Base-by-base conservation (phyloP, 306 rosid genomes). In the Acmispon strigosus region DNA sequence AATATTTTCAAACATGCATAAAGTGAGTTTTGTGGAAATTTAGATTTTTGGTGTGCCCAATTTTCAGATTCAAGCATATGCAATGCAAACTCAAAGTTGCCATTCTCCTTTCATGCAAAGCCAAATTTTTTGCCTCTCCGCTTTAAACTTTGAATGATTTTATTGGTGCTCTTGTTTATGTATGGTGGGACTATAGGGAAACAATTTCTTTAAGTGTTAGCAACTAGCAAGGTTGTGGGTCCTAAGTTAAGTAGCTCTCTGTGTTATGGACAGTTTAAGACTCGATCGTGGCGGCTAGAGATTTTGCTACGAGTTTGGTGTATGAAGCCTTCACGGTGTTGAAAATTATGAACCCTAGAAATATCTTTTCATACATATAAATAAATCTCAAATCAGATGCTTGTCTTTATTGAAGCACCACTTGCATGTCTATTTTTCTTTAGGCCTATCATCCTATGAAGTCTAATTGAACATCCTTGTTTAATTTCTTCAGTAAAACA, bases 171-270 rank as follows among this genome's bases (percentile, higher is more conserved):
- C 42, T 55, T 43, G 36, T 64, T 16, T 17, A 6, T 32, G 32
- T 56, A 39, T 24, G 42, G 54, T 56, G 59, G 65, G 47, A 11
- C 41, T 43, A 62, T 43, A 62, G n/a, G 1, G 36, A 62, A 66
- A 10, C 32, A 66, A 16, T 29, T 13, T 45, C 50, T 15, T 48
- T 66, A 34, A 45, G 54, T 19, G 13, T 73, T 50, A 43, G 45
- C 17, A 39, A 39, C 12, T 39, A 8, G 43, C 37, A 63, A 70
- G 27, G 62, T 41, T 60, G 81, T 56, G 85, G 81, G 80, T 74
- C 83, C 79, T 61, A 18, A 45, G 17, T 24, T 68, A 63, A 70
- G 8, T 9, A 39, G 2, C 63, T 83, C 76, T 77, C 42, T 65
- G 52, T 59, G 48, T 16, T 43, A 53, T 37, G 39, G 73, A 52